Base-by-base conservation (phyloP, 2,329 filamentous ascomycete species). In the Penicillium sp. region DNA sequence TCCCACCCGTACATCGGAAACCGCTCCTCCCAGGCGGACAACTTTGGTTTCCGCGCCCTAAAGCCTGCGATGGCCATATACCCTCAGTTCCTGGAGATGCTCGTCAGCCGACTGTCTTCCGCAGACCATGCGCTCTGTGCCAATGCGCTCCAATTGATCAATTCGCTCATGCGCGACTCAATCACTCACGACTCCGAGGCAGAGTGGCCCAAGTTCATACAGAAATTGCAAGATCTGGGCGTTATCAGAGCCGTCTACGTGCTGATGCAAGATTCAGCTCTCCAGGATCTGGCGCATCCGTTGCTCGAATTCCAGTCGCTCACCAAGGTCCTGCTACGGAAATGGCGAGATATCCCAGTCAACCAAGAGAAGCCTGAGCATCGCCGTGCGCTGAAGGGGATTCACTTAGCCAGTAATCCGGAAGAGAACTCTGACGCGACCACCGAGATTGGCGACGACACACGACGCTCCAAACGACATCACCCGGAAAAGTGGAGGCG, bases 131-230 rank as follows among this genome's bases (percentile, higher is more conserved):
- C 92, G 3, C 82, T 99, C 29, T 97, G 94, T 76, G 93, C 91
- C 60, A 97, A 97, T 75, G 90, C 94, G 1, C 81, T 99, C 50
- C 94, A 96, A 79, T 80, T 99, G 53, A 90, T 99, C 73, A 99
- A 99, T 71, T 91, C 93, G 0, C 80, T 99, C 43, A 96, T 97
- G 78, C 84, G 94, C 48, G 94, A 99, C 71, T 89, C 91, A 5
- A 86, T 97, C 47, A 88, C 89, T 27, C 86, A 84, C 66, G 90
- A 93, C 48, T 79, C 80, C 40, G 83, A 87, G 55, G 86, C 90
- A 57, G 93, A 97, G 66, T 97, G 94, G 92, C 90, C 91, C 45
- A 94, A 90, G 66, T 95, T 97, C 67, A 92, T 99, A 73, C 96
- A 96, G 77, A 83, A 87, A 60, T 75, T 99, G 61, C 94, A 97